These are phyloP conservation scores for Phycomyces nitens DNA, from an alignment of 192 early-diverging fungal genomes.

Conservation along the genomic window DNA sequence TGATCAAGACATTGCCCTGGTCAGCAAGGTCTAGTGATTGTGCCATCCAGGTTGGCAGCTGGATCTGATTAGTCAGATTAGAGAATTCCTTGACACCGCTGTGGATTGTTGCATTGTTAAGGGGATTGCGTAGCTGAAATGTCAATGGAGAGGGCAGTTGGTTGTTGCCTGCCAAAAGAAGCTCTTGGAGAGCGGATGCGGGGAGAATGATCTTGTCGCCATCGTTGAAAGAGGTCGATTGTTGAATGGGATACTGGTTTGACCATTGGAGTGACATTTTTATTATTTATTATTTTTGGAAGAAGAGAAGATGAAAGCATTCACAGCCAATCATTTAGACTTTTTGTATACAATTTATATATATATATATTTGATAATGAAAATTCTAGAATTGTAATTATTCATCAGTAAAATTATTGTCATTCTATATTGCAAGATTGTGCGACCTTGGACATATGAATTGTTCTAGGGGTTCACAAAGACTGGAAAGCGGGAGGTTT, in stretches of 20 bases:
- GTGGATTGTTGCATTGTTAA: conserved; percentile 39
- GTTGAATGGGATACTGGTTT: conserved; percentile 28
- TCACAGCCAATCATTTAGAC: too few relatives aligned
- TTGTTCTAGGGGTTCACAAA: too few relatives aligned
- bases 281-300: not conserved
- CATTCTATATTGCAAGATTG: too few relatives aligned
- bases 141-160: conserved; percentile 57
- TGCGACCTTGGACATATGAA: too few relatives aligned
- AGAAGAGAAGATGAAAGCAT: not conserved
- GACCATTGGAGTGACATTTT: conserved; percentile 34
- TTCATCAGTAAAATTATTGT: too few relatives aligned
- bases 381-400: too few relatives aligned
- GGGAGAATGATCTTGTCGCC: conserved; percentile 61
- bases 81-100: conserved; percentile 78
- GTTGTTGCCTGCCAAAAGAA: conserved; percentile 34
- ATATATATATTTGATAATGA: too few relatives aligned
- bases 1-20: conserved; percentile 48
- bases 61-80: conserved; percentile 42
- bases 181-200: conserved; percentile 43
- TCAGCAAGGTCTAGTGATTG: conserved; percentile 34
- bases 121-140: conserved; percentile 54
- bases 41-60: conserved; percentile 57
- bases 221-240: conserved; percentile 20
- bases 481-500: too few relatives aligned
- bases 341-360: too few relatives aligned